phyloP scores from a whole-genome alignment of 768 basidiomycete species.

The Sutorius australiensis region DNA sequence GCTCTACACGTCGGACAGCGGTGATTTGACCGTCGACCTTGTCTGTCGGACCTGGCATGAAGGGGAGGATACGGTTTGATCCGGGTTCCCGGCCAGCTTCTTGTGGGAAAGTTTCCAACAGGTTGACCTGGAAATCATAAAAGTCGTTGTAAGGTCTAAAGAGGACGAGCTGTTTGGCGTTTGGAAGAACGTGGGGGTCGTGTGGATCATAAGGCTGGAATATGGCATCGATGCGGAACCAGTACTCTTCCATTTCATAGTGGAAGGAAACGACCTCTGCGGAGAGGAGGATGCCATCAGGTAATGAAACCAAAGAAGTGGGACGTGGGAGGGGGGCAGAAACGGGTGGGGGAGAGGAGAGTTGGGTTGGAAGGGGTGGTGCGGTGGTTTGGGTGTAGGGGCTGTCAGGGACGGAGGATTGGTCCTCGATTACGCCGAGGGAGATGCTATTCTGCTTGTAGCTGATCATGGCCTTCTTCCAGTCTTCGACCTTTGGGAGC shows the following conservation, averaged over 20 bases:
- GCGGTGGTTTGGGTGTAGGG: slow-evolving; percentile 33
- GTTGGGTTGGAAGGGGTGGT: slow-evolving; percentile 10
- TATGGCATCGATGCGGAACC: slow-evolving; percentile 91
- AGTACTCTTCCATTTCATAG: slow-evolving; percentile 92
- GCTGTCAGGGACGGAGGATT: slow-evolving; percentile 42
- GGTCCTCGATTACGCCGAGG: slow-evolving; percentile 82
- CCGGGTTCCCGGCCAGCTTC: slow-evolving; percentile 81
- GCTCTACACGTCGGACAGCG: slow-evolving; percentile 70
- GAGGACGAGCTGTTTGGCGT: slow-evolving; percentile 75
- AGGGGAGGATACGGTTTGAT: slow-evolving; percentile 78
- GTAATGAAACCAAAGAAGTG: slow-evolving; percentile 49
- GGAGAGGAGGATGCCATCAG: slow-evolving; percentile 79
- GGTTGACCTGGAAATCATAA: slow-evolving; percentile 91
- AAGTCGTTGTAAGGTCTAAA: slow-evolving; percentile 98
- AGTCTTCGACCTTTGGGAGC: slow-evolving; percentile 96
- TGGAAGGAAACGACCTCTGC: slow-evolving; percentile 97
- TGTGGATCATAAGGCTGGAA: slow-evolving; percentile 78
- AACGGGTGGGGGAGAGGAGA: slow-evolving; percentile 6
- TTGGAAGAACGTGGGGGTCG: slow-evolving; percentile 54
- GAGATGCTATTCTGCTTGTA: slow-evolving; percentile 97
- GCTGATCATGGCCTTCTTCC: slow-evolving; percentile 92
- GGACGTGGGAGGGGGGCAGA: slow-evolving; percentile 28
- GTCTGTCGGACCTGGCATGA: slow-evolving; percentile 93
- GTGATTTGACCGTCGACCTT: slow-evolving; percentile 83
- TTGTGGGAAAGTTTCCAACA: slow-evolving; percentile 81